Evolutionary conservation across 2,329 filamentous ascomycete genomes (phyloP).

Genomic region (Sporothrix protearum): DNA sequence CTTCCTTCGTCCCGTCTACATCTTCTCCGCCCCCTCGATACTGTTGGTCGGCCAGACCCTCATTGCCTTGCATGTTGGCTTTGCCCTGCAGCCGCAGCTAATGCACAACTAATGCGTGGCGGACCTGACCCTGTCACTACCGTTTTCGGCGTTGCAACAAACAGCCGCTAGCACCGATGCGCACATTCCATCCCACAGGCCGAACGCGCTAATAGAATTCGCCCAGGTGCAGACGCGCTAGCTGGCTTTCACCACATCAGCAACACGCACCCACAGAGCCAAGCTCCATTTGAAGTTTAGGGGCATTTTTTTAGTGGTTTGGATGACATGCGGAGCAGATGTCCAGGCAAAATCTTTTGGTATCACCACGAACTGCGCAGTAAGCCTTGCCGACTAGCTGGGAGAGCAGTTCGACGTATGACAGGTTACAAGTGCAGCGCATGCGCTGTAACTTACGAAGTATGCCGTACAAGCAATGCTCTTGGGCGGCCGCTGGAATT

Average conservation of each 20-base stretch:
- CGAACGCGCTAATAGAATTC: slow-evolving; percentile 19
- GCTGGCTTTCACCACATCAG: slow-evolving; percentile 12
- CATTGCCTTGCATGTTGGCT: slow-evolving; percentile 6
- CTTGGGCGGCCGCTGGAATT: neutral
- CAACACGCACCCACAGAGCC: slow-evolving; percentile 10
- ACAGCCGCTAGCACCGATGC: slow-evolving; percentile 21
- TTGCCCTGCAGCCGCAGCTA: slow-evolving; percentile 21
- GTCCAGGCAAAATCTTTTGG: neutral
- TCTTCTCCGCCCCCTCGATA: neutral
- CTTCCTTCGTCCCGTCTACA: no score
- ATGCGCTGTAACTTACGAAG: no score
- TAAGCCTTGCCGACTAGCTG: neutral
- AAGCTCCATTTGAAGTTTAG: no score
- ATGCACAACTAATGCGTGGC: slow-evolving; percentile 19
- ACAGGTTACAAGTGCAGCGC: no score
- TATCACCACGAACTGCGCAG: neutral
- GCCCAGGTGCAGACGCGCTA: slow-evolving; percentile 14
- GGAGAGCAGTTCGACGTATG: no score
- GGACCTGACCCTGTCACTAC: slow-evolving; percentile 24
- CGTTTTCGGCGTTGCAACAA: slow-evolving; percentile 28
- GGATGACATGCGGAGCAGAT: neutral
- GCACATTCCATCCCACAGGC: slow-evolving; percentile 12
- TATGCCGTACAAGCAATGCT: no score
- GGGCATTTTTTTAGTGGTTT: neutral
- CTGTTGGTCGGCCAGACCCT: neutral